Conservation (phyloP, 345 rosid species). For the Hypericum perforatum region DNA sequence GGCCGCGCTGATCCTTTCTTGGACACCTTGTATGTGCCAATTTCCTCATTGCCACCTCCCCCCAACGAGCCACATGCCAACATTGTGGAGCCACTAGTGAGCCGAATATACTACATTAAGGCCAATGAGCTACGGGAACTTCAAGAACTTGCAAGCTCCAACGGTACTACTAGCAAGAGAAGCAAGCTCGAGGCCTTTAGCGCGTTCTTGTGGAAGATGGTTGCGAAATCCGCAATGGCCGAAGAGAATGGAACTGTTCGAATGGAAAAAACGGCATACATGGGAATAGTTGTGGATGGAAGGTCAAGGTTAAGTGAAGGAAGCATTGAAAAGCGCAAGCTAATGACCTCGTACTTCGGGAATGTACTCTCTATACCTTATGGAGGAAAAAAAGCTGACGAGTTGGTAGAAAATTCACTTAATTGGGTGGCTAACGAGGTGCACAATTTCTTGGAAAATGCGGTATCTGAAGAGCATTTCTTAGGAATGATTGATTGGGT, state of each 20-base stretch:
- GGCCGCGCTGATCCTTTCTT: slow-evolving; percentile 22
- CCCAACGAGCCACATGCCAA: slow-evolving; percentile 18
- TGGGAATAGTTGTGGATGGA: slow-evolving; percentile 70
- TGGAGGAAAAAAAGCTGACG: slow-evolving; percentile 29
- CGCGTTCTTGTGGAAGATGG: slow-evolving; percentile 60
- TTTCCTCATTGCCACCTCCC: slow-evolving; percentile 33
- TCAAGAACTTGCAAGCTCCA: slow-evolving; percentile 31
- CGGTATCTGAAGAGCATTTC: slow-evolving; percentile 51
- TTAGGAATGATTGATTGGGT: slow-evolving; percentile 72
- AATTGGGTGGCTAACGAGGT: slow-evolving; percentile 47
- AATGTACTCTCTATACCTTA: slow-evolving; percentile 60
- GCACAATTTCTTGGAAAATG: slow-evolving; percentile 31
- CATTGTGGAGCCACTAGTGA: slow-evolving; percentile 20
- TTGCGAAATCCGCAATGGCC: slow-evolving; percentile 28
- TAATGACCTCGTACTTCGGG: slow-evolving; percentile 40
- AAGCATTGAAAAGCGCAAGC: neutral
- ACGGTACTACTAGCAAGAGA: slow-evolving; percentile 16
- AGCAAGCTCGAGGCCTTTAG: slow-evolving; percentile 57
- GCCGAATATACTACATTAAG: slow-evolving; percentile 47
- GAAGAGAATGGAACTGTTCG: neutral
- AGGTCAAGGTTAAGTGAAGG: slow-evolving; percentile 31
- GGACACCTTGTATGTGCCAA: slow-evolving; percentile 42
- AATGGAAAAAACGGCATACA: slow-evolving; percentile 15
- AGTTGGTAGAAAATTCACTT: slow-evolving; percentile 35
- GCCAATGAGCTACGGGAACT: slow-evolving; percentile 26